A percentile compares a stretch with the other conserved stretches of the same genome.
These are phyloP conservation scores for Didymella lethalis DNA, from an alignment of 2,329 filamentous ascomycete genomes.

Conservation along the genomic window DNA sequence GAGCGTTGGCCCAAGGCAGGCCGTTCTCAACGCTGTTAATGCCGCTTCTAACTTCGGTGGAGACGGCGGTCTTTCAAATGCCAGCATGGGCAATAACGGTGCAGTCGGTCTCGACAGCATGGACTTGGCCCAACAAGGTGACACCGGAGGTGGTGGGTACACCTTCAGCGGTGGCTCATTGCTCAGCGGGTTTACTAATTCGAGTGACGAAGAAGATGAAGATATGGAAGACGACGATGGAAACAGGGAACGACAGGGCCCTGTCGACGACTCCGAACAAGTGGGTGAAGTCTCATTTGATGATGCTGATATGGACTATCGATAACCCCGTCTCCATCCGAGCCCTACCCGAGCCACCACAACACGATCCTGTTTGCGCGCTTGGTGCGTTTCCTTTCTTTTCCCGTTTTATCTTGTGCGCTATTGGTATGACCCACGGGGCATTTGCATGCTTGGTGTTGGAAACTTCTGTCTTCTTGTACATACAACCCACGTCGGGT, in stretches of 20 bases:
- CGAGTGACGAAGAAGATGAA: constrained; percentile 94
- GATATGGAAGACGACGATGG: constrained; percentile 88
- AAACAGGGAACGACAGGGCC: constrained; percentile 61
- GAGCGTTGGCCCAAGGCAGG: constrained; percentile 78
- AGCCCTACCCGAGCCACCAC: constrained; percentile 29
- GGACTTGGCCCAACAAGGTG: constrained; percentile 70
- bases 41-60: constrained; percentile 64
- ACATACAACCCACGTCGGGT: constrained; percentile 40
- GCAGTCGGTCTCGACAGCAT: constrained; percentile 65
- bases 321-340: constrained; percentile 52
- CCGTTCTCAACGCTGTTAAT: constrained; percentile 68
- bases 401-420: constrained; percentile 24
- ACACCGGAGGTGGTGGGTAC: constrained; percentile 76
- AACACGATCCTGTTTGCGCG: constrained; percentile 44
- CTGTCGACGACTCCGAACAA: constrained; percentile 66
- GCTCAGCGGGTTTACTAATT: constrained; percentile 90
- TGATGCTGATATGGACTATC: constrained; percentile 68
- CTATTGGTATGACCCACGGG: constrained; percentile 24
- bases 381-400: constrained; percentile 51
- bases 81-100: constrained; percentile 75
- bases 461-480: constrained; percentile 26
- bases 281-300: constrained; percentile 71
- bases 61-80: constrained; percentile 69
- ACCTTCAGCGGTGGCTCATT: constrained; percentile 76
- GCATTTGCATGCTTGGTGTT: constrained; percentile 24